Evolutionary conservation across 2,329 filamentous ascomycete genomes (phyloP).

Genomic region (Verticillium nonalfalfae): DNA sequence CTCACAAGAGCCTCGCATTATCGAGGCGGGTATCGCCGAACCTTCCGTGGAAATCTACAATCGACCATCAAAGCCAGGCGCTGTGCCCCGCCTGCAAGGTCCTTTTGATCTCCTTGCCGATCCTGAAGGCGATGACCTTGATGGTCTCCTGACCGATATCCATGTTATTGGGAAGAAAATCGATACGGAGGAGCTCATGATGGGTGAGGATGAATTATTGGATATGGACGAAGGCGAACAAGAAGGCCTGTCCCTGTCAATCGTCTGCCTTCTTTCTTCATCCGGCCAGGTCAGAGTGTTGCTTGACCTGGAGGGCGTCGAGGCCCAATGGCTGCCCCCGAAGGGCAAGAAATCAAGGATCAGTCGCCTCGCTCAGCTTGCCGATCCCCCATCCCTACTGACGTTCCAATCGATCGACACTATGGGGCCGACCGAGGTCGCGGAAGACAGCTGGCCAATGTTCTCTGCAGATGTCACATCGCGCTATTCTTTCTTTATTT

Average conservation of each 20-base stretch:
- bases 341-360: constrained; percentile 40
- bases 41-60: constrained; percentile 47
- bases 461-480: constrained; percentile 57
- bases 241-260: constrained; percentile 53
- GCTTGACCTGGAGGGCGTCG: constrained; percentile 54
- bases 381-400: constrained; percentile 42
- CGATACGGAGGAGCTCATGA: constrained; percentile 53
- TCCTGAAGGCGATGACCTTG: constrained; percentile 48
- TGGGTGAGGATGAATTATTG: constrained; percentile 57
- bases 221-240: constrained; percentile 50
- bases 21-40: constrained; percentile 44
- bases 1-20: constrained; percentile 51
- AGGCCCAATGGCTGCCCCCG: constrained; percentile 61
- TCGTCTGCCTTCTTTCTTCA: constrained; percentile 54
- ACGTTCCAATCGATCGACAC: constrained; percentile 60
- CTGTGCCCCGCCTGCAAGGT: constrained; percentile 54
- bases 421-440: constrained; percentile 46
- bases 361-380: constrained; percentile 26
- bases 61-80: constrained; percentile 50
- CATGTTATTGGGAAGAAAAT: constrained; percentile 57
- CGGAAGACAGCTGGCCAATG: constrained; percentile 53
- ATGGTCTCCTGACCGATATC: constrained; percentile 54
- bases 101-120: constrained; percentile 53
- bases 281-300: constrained; percentile 57
- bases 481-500: constrained; percentile 57